A percentile compares a stretch with the other conserved stretches of the same genome.
Conservation (phyloP, 805 yeast species). For the Hanseniaspora singularis region DNA sequence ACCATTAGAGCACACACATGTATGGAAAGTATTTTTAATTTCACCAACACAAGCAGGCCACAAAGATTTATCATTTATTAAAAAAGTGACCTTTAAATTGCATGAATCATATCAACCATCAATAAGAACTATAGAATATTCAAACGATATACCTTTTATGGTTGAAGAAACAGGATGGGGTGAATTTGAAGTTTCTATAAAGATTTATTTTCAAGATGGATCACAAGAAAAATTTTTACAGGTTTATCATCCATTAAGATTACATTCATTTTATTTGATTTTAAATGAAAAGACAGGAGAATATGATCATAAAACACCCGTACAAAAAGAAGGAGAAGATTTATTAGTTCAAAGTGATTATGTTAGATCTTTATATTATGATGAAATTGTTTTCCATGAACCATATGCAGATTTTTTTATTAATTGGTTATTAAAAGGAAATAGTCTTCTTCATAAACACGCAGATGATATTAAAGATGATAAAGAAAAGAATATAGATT, state of each 20-base stretch:
- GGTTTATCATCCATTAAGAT: slow-evolving; percentile 75
- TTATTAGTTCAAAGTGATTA: slow-evolving; percentile 24
- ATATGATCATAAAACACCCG: slow-evolving; percentile 7
- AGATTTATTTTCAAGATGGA: slow-evolving; percentile 74
- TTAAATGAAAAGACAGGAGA: slow-evolving; percentile 33
- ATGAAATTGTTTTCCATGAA: slow-evolving; percentile 87
- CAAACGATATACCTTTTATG: slow-evolving; percentile 52
- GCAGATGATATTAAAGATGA: not conserved
- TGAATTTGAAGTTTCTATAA: slow-evolving; percentile 85
- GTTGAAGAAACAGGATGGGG: slow-evolving; percentile 99
- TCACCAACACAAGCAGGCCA: slow-evolving; percentile 49
- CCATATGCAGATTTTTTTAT: slow-evolving; percentile 78
- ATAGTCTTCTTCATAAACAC: slow-evolving; percentile 3
- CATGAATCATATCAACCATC: slow-evolving; percentile 90
- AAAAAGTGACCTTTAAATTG: slow-evolving; percentile 83
- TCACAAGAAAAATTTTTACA: slow-evolving; percentile 79
- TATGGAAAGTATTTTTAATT: slow-evolving; percentile 84
- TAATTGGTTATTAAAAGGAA: slow-evolving; percentile 9
- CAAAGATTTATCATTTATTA: slow-evolving; percentile 68
- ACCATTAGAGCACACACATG: slow-evolving; percentile 85
- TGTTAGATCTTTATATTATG: slow-evolving; percentile 58
- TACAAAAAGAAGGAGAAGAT: slow-evolving; percentile 14
- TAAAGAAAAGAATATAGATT: not conserved
- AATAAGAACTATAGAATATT: slow-evolving; percentile 61
- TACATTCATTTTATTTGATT: slow-evolving; percentile 65